Evolutionary conservation across 1,139 yeast species (phyloP).

Genomic region (Magnusiomyces magnusii): DNA sequence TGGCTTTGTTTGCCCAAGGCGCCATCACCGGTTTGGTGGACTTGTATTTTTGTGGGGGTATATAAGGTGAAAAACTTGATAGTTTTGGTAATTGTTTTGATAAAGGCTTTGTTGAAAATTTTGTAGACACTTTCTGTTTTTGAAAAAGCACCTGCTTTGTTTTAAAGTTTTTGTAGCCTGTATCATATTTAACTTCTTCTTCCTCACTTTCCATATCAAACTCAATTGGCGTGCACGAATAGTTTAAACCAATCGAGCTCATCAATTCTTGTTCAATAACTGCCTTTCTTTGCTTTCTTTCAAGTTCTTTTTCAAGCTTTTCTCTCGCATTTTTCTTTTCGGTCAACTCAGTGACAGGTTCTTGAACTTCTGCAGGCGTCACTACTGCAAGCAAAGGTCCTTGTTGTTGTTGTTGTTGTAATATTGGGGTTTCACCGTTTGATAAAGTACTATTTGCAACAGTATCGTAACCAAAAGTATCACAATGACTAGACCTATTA

Average conservation of each 20-base stretch:
- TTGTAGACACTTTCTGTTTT: no score
- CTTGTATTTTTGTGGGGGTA: no score
- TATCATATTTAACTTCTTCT: conserved; percentile 1
- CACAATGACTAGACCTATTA: no score
- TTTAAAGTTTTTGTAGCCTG: not conserved
- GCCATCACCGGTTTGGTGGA: conserved; percentile 27
- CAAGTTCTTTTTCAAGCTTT: not conserved
- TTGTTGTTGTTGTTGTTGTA: conserved; percentile 15
- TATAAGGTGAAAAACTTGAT: no score
- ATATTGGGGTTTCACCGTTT: no score
- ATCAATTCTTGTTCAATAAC: conserved; percentile 10
- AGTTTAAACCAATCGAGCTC: conserved; percentile 5
- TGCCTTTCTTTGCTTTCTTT: conserved; percentile 5
- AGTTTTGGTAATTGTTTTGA: no score
- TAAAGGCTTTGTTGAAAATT: no score
- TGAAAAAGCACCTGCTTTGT: no score
- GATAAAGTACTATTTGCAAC: no score
- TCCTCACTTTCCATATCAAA: not conserved
- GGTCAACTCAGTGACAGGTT: conserved; percentile 12
- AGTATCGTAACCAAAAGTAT: no score
- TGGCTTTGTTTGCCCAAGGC: conserved; percentile 41
- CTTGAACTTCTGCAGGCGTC: conserved; percentile 6
- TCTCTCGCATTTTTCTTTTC: conserved; percentile 10
- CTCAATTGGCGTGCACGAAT: not conserved
- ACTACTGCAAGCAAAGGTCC: conserved; percentile 9